Evolutionary conservation across 352 stramenopile genomes (phyloP), one percentile per base, ranked within the genome.

Genomic region (Globisporangium paroecandrum): DNA sequence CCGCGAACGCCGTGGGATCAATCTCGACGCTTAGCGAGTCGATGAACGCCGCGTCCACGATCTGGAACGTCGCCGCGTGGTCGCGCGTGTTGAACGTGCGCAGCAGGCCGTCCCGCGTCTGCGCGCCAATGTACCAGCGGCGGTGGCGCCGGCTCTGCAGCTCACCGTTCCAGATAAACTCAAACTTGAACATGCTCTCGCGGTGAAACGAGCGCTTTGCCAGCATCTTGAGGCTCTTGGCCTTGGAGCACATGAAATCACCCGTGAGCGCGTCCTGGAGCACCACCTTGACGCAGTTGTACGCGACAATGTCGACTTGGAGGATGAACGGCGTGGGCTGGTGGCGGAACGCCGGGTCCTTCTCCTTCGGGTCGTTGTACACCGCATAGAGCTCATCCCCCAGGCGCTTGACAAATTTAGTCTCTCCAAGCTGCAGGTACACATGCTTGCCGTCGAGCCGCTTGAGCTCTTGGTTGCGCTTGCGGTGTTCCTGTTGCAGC

Each of bases 51-150:
- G 84, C 84, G 57, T 89, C 81, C 7, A 89, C 70, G 46, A 93
- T 85, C 70, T 88, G 69, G 62, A 93, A 90, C 2, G 55, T 58
- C 25, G 68, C 72, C 27, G 82, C 82, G 36, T 83, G 78, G 62
- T 90, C 81, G 38, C 84, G 69, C 15, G 72, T 82, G 51, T 80
- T 87, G 62, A 89, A 89, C 22, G 82, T 86, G 13, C 84, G 77
- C 25, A 93, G 58, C 46, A 90, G 65, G 8, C 84, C 84, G 64
- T 93, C 79, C 2, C 81, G 83, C 34, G 76, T 89, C 70, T 89
- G 82, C 4, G 78, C 81, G 49, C 84, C 84, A 29, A 93, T 67
- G 62, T 89, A 90, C 84, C 84, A 93, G 7, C 83, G 77, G 5
- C 82, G 79, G 49, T 89, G 74, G 15, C 84, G 77, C 0, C 85